phyloP scores from a whole-genome alignment of 2,329 filamentous ascomycete species.

The Leptographium flavum region DNA sequence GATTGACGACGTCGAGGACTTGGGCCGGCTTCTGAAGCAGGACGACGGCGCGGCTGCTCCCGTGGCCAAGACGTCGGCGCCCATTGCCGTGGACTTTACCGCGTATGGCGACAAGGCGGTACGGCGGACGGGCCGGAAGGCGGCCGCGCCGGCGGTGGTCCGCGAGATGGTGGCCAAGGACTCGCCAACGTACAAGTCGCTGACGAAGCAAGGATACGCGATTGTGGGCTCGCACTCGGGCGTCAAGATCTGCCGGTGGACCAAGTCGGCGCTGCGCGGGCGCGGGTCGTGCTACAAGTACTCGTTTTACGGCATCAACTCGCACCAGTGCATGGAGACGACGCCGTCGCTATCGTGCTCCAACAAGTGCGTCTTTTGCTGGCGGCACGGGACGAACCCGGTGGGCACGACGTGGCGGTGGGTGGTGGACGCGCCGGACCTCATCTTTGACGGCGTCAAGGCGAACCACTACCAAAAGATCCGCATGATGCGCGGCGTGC shows the following conservation, averaged over 20 bases:
- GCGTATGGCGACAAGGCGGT: slow-evolving; percentile 38
- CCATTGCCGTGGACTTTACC: slow-evolving; percentile 77
- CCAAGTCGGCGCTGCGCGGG: slow-evolving; percentile 86
- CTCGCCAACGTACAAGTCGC: slow-evolving; percentile 74
- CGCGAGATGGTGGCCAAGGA: slow-evolving; percentile 93
- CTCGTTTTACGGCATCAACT: slow-evolving; percentile 92
- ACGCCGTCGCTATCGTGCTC: slow-evolving; percentile 90
- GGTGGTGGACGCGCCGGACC: slow-evolving; percentile 79
- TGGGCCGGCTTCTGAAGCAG: slow-evolving; percentile 49
- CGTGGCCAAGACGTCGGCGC: slow-evolving; percentile 15
- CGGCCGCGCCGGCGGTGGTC: slow-evolving; percentile 15
- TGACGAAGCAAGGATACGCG: slow-evolving; percentile 93
- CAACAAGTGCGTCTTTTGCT: slow-evolving; percentile 98
- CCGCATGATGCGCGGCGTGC: slow-evolving; percentile 89
- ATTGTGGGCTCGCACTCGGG: slow-evolving; percentile 93
- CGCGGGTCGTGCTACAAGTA: slow-evolving; percentile 96
- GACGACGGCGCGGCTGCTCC: slow-evolving; percentile 14
- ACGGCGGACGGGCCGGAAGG: slow-evolving; percentile 19
- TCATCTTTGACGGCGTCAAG: slow-evolving; percentile 85
- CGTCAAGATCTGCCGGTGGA: slow-evolving; percentile 97
- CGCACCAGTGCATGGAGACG: slow-evolving; percentile 96
- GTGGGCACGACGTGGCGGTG: slow-evolving; percentile 95
- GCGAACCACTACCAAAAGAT: slow-evolving; percentile 93
- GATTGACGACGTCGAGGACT: slow-evolving; percentile 73
- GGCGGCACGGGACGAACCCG: slow-evolving; percentile 93